Conservation (phyloP, 345 rosid genomes). For the Rhizophora apiculata region DNA sequence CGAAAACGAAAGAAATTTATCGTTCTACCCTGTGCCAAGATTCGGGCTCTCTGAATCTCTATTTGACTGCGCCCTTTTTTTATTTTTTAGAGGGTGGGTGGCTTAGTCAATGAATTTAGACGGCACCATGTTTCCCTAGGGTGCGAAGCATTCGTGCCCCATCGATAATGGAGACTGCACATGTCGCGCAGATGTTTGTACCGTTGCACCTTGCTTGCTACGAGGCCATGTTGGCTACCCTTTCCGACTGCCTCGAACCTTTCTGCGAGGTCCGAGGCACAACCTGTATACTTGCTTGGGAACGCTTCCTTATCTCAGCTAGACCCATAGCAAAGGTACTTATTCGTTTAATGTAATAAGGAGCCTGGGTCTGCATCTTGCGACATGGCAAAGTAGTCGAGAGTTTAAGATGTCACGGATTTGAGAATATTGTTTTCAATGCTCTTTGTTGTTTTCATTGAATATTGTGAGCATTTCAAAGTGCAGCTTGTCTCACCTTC, state of each 20-base stretch:
- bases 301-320: constrained; percentile 1
- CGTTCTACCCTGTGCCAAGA: too few species aligned
- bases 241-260: constrained; percentile 14
- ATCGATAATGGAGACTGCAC: constrained; percentile 6
- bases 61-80: too few species aligned
- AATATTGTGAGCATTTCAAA: neutral
- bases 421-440: neutral
- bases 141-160: constrained; percentile 5
- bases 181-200: constrained; percentile 11
- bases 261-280: constrained; percentile 28
- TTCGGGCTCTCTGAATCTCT: too few species aligned
- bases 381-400: neutral
- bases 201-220: constrained; percentile 22
- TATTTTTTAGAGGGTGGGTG: too few species aligned
- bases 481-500: neutral
- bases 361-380: neutral
- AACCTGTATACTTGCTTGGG: constrained; percentile 17
- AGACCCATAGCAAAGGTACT: constrained; percentile 12
- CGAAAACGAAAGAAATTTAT: too few species aligned
- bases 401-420: neutral
- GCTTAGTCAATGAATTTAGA: too few species aligned
- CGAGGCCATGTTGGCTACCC: constrained; percentile 8
- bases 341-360: neutral
- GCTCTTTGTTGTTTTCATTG: neutral
- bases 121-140: neutral